These are phyloP conservation scores for Podospora appendiculata DNA, from an alignment of 495 filamentous ascomycete species.

Conservation along the genomic window DNA sequence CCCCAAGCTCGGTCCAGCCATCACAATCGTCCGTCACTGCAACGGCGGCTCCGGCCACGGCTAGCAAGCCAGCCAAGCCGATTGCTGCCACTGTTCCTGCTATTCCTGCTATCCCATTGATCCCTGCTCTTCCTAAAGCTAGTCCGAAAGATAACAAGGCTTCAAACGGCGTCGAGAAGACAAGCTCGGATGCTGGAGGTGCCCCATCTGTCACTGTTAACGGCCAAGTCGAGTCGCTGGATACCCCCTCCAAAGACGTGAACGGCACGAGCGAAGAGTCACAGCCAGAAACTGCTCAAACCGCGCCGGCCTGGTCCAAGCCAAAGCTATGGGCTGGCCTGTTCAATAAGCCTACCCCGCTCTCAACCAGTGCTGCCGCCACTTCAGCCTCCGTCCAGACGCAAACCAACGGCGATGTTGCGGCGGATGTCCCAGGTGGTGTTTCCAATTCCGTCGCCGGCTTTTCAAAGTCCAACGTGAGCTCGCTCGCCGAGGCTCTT, in stretches of 20 bases:
- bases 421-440: slow-evolving; percentile 7
- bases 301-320: slow-evolving; percentile 33
- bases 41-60: slow-evolving; percentile 21
- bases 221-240: slow-evolving; percentile 16
- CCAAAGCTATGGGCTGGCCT: slow-evolving; percentile 77
- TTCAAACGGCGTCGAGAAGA: slow-evolving; percentile 23
- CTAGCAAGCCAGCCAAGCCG: slow-evolving; percentile 38
- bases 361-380: slow-evolving; percentile 20
- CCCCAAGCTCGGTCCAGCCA: slow-evolving; percentile 53
- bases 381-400: slow-evolving; percentile 16
- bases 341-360: slow-evolving; percentile 46
- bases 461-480: slow-evolving; percentile 48
- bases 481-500: slow-evolving; percentile 66
- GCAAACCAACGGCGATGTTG: slow-evolving; percentile 13
- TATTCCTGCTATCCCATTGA: slow-evolving; percentile 53
- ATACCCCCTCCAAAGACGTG: slow-evolving; percentile 16
- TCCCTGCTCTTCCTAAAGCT: slow-evolving; percentile 58
- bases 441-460: slow-evolving; percentile 16
- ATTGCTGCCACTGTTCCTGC: too few species aligned
- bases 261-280: slow-evolving; percentile 8
- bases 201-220: slow-evolving; percentile 24
- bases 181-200: slow-evolving; percentile 8
- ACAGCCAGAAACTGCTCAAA: slow-evolving; percentile 21
- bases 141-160: slow-evolving; percentile 30
- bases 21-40: slow-evolving; percentile 23